Evolutionary conservation across 1,284 basidiomycete genomes (phyloP), one percentile per base, ranked within the genome.

Genomic region (Fomitopsis pinicola): DNA sequence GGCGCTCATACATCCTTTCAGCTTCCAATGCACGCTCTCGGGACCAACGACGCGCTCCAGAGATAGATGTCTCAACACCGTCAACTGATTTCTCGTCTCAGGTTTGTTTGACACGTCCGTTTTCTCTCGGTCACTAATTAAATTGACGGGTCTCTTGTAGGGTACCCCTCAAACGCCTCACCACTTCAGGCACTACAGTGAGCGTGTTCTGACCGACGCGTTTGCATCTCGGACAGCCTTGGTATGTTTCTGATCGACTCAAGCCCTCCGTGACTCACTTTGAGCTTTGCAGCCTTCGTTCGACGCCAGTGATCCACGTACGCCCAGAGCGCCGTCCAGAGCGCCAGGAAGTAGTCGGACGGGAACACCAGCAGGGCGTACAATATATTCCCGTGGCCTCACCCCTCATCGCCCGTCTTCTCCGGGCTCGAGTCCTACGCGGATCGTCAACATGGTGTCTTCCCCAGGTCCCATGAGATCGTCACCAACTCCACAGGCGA

Each of bases 401-500:
- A 78, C 77, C 45, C 78, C 74, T 2, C 70, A 77, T 10, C 74
- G 69, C n/a, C 71, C 80, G 19, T 82, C 82, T 12, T 86, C 88
- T 5, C 88, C 87, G 19, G 70, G 75, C 38, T 77, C 77, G 45
- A 81, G 79, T 66, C 79, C 77, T 17, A 68, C 74, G n/a, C 77
- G 77, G 9, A 73, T 83, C 42, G 79, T 88, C 22, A 88, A 90
- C 68, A 72, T 87, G 19, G 88, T 90, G n/a, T 91, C 89, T n/a
- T 91, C 89, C 7, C 90, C 89, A 9, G 88, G 86, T 1, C 87
- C 87, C 5, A 87, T 88, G 83, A 81, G 78, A 0, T 80, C 85
- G 36, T 76, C 77, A 58, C 84, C 85, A 45, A 81, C 86, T 67
- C 82, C 83, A 40, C 82, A 86, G 56, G 82, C 82, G 28, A 83